Evolutionary conservation across 371 early-diverging fungal genomes (phyloP).

Genomic region (Coemansia sp.): DNA sequence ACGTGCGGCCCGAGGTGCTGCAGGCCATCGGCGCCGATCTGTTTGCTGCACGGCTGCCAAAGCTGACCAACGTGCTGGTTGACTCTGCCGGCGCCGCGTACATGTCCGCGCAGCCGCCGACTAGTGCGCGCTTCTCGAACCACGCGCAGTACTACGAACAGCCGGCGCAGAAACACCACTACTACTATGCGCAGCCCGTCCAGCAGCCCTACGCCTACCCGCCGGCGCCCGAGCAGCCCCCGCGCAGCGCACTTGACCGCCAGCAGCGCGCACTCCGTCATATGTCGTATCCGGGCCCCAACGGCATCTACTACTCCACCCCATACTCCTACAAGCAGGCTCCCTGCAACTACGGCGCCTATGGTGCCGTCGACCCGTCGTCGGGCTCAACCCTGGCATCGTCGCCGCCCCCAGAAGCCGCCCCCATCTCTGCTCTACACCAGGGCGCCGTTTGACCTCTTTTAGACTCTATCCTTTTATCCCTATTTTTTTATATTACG

Average conservation of each 20-base stretch:
- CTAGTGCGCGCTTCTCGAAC: slow-evolving; percentile 2
- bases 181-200: slow-evolving; percentile 9
- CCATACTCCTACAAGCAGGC: slow-evolving; percentile 13
- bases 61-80: slow-evolving; percentile 22
- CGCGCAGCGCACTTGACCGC: neutral
- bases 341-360: neutral
- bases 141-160: neutral
- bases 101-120: slow-evolving; percentile 8
- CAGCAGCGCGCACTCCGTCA: slow-evolving; percentile 17
- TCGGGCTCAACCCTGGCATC: slow-evolving; percentile 44
- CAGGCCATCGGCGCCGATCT: slow-evolving; percentile 77
- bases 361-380: slow-evolving; percentile 13
- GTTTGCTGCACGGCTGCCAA: slow-evolving; percentile 59
- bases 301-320: slow-evolving; percentile 33
- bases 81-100: slow-evolving; percentile 1
- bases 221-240: neutral
- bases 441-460: slow-evolving; percentile 15
- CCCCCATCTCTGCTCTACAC: slow-evolving; percentile 18
- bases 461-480: neutral
- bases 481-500: neutral
- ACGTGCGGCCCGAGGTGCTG: slow-evolving; percentile 69
- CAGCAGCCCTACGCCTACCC: neutral
- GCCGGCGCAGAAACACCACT: neutral
- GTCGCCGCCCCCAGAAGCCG: slow-evolving; percentile 36
- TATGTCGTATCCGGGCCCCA: slow-evolving; percentile 49